Evolutionary conservation across 1,139 yeast species (phyloP).

Genomic region (Williopsis jadinii): DNA sequence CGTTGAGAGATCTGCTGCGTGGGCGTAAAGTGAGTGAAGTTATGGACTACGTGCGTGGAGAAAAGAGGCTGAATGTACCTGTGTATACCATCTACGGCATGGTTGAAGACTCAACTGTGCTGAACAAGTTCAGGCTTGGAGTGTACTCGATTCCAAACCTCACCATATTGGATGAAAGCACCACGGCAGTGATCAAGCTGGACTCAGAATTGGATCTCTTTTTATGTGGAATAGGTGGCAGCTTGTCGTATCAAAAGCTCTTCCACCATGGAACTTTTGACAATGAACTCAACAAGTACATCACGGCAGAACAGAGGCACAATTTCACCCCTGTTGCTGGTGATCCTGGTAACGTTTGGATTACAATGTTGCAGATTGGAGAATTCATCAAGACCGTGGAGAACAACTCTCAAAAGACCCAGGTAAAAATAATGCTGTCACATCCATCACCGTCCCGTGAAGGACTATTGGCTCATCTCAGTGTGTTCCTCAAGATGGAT

Average conservation of each 20-base stretch:
- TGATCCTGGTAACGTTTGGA: slow-evolving; percentile 71
- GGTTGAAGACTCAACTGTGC: slow-evolving; percentile 63
- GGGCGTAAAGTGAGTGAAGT: slow-evolving; percentile 47
- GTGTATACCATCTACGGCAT: slow-evolving; percentile 75
- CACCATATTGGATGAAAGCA: slow-evolving; percentile 52
- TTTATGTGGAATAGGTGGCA: slow-evolving; percentile 68
- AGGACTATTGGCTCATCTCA: slow-evolving; percentile 61
- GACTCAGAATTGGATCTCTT: slow-evolving; percentile 39
- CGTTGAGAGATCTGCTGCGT: slow-evolving; percentile 32
- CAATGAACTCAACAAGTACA: slow-evolving; percentile 15
- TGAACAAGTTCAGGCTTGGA: slow-evolving; percentile 54
- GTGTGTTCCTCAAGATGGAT: slow-evolving; percentile 63
- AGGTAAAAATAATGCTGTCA: slow-evolving; percentile 56
- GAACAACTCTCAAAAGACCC: slow-evolving; percentile 31
- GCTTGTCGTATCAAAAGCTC: slow-evolving; percentile 56
- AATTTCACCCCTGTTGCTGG: slow-evolving; percentile 43
- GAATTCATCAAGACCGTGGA: slow-evolving; percentile 45
- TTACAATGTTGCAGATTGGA: slow-evolving; percentile 64
- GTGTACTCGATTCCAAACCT: slow-evolving; percentile 49
- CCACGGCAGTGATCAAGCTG: slow-evolving; percentile 31
- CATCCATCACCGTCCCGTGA: slow-evolving; percentile 65
- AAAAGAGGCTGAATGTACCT: slow-evolving; percentile 44
- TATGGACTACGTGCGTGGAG: slow-evolving; percentile 43
- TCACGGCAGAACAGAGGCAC: slow-evolving; percentile 7
- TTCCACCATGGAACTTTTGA: slow-evolving; percentile 57